A percentile compares a stretch with the other conserved stretches of the same genome.
phyloP scores from a whole-genome alignment of 129 eudicot genomes.

The Flaveria robusta region DNA sequence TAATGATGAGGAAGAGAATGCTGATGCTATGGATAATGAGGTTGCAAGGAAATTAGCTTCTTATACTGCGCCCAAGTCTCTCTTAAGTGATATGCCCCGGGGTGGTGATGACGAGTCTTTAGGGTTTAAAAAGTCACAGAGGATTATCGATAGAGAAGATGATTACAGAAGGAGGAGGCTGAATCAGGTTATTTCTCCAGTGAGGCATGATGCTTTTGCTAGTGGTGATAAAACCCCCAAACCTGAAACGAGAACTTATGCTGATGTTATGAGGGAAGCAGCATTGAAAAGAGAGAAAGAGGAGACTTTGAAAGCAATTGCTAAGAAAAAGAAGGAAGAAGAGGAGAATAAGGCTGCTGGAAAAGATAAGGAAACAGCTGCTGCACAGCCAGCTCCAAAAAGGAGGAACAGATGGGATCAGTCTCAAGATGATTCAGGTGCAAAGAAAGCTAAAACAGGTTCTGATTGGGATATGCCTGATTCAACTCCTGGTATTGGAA shows the following conservation, averaged over 20 bases:
- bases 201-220: slow-evolving; percentile 85
- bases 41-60: slow-evolving; percentile 74
- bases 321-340: slow-evolving; percentile 75
- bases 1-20: slow-evolving; percentile 74
- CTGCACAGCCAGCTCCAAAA: slow-evolving; percentile 59
- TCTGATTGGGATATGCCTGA: slow-evolving; percentile 99
- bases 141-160: slow-evolving; percentile 81
- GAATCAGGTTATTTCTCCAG: slow-evolving; percentile 82
- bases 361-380: slow-evolving; percentile 47
- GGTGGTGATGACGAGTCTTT: slow-evolving; percentile 54
- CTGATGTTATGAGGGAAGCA: slow-evolving; percentile 91
- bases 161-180: slow-evolving; percentile 80
- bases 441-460: slow-evolving; percentile 64
- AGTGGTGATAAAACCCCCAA: slow-evolving; percentile 90
- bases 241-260: slow-evolving; percentile 78
- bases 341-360: slow-evolving; percentile 62
- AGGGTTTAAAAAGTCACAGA: slow-evolving; percentile 55
- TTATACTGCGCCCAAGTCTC: slow-evolving; percentile 74
- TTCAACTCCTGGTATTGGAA: slow-evolving; percentile 92
- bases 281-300: slow-evolving; percentile 80
- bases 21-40: slow-evolving; percentile 61
- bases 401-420: slow-evolving; percentile 98
- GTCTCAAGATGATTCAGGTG: slow-evolving; percentile 61
- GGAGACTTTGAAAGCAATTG: slow-evolving; percentile 72
- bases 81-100: slow-evolving; percentile 63